Percentiles rank a stretch among this genome's conserved stretches.
phyloP scores from a whole-genome alignment of 23 red algal species.

The Gracilaria vermiculophylla region DNA sequence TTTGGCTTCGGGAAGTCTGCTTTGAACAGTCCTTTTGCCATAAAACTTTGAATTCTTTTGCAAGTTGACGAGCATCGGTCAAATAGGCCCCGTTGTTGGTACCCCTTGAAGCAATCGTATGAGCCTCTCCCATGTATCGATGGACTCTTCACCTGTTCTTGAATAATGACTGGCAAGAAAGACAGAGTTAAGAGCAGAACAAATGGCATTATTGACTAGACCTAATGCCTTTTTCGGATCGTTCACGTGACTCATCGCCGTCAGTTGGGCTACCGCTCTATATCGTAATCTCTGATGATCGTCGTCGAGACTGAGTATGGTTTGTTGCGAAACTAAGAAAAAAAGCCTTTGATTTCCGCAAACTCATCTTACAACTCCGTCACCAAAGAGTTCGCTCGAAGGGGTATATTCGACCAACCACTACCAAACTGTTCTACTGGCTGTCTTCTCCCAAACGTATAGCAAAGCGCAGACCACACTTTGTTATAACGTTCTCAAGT shows the following conservation, averaged over 20 bases:
- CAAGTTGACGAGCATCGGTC: too few species aligned
- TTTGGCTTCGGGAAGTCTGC: too few species aligned
- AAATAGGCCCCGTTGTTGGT: background rate
- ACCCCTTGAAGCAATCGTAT: constrained; percentile 2
- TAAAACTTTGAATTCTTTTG: too few species aligned
- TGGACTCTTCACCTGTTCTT: background rate
- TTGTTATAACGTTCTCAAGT: background rate
- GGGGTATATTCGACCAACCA: background rate
- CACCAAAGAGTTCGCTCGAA: too few species aligned
- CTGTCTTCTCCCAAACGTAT: background rate
- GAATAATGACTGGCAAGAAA: constrained; percentile 3
- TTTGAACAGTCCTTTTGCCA: too few species aligned
- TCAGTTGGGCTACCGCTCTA: too few species aligned
- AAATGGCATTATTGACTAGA: too few species aligned
- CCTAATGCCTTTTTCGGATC: too few species aligned
- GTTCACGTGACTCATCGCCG: too few species aligned
- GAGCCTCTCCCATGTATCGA: constrained; percentile 11
- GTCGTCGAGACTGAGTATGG: background rate
- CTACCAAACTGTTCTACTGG: background rate
- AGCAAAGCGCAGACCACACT: background rate
- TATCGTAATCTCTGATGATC: too few species aligned
- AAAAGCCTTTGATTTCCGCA: background rate
- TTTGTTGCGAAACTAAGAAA: background rate
- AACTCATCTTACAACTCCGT: background rate
- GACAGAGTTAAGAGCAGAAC: background rate